phyloP scores from a whole-genome alignment of 805 yeast genomes.

The Candida wancherniae region DNA sequence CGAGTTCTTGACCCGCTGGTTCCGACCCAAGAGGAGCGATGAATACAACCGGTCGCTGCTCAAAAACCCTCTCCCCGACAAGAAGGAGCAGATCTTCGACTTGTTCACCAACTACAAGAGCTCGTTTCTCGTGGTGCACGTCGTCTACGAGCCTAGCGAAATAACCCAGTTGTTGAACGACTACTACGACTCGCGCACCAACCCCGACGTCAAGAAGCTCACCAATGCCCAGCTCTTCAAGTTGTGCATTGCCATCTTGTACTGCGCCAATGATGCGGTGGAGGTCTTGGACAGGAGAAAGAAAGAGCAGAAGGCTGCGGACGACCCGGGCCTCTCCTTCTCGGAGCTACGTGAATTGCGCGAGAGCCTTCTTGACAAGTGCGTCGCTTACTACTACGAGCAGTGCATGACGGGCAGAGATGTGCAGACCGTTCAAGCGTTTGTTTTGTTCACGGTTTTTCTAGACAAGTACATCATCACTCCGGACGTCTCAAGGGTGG shows the following conservation, averaged over 20 bases:
- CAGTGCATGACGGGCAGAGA: conserved; percentile 8
- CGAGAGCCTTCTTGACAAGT: conserved; percentile 3
- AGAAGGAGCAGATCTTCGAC: conserved; percentile 8
- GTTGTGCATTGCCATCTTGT: conserved; percentile 7
- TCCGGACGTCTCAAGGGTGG: conserved; percentile 26
- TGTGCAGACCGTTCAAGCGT: conserved; percentile 8
- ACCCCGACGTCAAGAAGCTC: conserved; percentile 2
- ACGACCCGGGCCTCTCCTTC: conserved; percentile 1
- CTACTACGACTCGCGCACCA: conserved; percentile 8
- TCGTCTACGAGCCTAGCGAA: conserved; percentile 3
- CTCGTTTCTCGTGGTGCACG: conserved; percentile 3
- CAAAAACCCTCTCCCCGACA: conserved; percentile 22
- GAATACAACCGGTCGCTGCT: conserved; percentile 18
- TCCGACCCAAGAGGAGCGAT: conserved; percentile 32
- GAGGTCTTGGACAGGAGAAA: conserved; percentile 1
- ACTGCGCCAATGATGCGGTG: conserved; percentile 8
- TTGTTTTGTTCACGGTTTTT: conserved; percentile 6
- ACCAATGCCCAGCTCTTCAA: conserved; percentile 6
- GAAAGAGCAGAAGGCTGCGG: no score
- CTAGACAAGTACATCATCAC: conserved; percentile 8
- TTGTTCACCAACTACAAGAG: conserved; percentile 3
- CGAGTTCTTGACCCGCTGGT: conserved; percentile 22
- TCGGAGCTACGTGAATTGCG: conserved; percentile 1
- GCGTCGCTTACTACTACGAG: conserved; percentile 7
- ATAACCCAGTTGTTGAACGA: conserved; percentile 1